A percentile compares a stretch with the other conserved stretches of the same genome.
phyloP scores from a whole-genome alignment of 2,329 filamentous ascomycete genomes.

The Penicillium italicum region DNA sequence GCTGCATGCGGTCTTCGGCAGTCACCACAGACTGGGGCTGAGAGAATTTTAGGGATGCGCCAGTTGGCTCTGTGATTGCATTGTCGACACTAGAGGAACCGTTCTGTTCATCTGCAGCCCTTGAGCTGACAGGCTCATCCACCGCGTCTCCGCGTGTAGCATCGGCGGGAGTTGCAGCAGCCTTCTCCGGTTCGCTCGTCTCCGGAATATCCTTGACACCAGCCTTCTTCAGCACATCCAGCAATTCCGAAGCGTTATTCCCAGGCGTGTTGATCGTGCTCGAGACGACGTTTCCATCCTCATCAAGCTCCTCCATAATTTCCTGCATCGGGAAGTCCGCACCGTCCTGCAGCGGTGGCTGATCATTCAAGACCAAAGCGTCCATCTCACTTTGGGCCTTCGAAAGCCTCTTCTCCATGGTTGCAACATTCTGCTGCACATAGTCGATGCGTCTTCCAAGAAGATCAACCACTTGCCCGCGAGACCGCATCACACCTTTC shows the following conservation, averaged over 20 bases:
- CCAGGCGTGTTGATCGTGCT: constrained; percentile 65
- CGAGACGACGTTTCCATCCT: constrained; percentile 78
- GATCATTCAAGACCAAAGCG: constrained; percentile 57
- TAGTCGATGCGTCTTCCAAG: constrained; percentile 81
- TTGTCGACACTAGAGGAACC: background rate
- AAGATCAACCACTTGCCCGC: constrained; percentile 62
- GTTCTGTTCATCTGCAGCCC: background rate
- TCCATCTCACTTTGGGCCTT: constrained; percentile 64
- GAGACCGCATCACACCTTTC: constrained; percentile 47
- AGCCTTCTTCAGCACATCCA: constrained; percentile 72
- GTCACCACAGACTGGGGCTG: constrained; percentile 21
- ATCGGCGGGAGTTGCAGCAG: constrained; percentile 10
- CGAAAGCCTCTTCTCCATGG: constrained; percentile 69
- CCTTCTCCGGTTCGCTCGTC: constrained; percentile 11
- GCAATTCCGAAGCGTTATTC: constrained; percentile 62
- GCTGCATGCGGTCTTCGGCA: constrained; percentile 23
- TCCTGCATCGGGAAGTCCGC: constrained; percentile 73
- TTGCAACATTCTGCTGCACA: constrained; percentile 74
- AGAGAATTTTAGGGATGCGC: constrained; percentile 9
- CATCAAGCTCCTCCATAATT: constrained; percentile 88
- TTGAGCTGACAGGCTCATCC: background rate
- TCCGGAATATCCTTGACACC: constrained; percentile 56
- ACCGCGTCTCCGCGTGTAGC: background rate
- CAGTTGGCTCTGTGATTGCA: constrained; percentile 6
- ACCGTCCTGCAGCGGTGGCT: constrained; percentile 62